Evolutionary conservation across 352 stramenopile genomes (phyloP).

Genomic region (Pythium dissimile): DNA sequence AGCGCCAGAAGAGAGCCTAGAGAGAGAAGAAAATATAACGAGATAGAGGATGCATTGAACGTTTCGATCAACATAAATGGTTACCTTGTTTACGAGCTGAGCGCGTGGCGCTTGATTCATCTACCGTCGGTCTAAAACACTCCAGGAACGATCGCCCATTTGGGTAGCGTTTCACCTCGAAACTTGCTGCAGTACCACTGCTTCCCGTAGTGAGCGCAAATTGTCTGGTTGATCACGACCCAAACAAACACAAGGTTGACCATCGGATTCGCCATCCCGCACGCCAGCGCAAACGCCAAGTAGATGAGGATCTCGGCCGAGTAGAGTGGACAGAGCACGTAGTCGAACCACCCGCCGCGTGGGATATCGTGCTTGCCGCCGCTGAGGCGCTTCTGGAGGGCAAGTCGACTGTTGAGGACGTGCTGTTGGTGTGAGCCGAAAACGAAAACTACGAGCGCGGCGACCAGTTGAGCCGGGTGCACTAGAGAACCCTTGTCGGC

Average conservation of each 20-base stretch:
- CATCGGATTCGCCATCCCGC: constrained; percentile 32
- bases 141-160: constrained; percentile 23
- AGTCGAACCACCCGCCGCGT: constrained; percentile 59
- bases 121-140: no score
- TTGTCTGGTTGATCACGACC: constrained; percentile 62
- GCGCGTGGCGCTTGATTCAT: not conserved
- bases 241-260: constrained; percentile 46
- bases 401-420: constrained; percentile 52
- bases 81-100: no score
- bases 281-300: constrained; percentile 39
- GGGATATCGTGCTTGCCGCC: constrained; percentile 51
- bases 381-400: constrained; percentile 48
- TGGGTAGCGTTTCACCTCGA: constrained; percentile 26
- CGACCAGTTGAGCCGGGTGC: constrained; percentile 15
- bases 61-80: no score
- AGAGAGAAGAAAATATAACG: no score
- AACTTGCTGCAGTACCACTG: constrained; percentile 65
- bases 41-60: no score
- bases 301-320: constrained; percentile 67
- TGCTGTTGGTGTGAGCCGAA: constrained; percentile 62
- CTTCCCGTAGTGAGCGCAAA: constrained; percentile 47
- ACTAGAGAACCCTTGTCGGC: constrained; percentile 24
- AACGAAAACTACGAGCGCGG: constrained; percentile 35
- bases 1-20: constrained; percentile 26
- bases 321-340: constrained; percentile 63